These are phyloP conservation scores for Tolypocladium tundrense DNA, from an alignment of 2,329 filamentous ascomycete species.

Conservation along the genomic window DNA sequence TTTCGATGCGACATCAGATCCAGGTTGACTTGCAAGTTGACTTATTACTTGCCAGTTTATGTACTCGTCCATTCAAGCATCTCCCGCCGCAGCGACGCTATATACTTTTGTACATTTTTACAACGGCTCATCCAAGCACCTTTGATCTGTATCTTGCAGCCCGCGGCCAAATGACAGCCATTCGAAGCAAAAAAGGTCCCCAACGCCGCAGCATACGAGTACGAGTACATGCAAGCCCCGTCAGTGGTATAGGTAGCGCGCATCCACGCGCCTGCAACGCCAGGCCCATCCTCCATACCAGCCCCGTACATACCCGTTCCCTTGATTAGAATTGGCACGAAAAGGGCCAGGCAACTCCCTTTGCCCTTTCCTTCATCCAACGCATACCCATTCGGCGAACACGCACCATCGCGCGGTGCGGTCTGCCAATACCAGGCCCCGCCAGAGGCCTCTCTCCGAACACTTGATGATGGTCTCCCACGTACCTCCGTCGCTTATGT, in stretches of 20 bases:
- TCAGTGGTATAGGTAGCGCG: neutral
- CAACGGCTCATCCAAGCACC: neutral
- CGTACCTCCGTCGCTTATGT: constrained; percentile 56
- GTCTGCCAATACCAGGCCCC: constrained; percentile 73
- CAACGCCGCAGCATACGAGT: neutral
- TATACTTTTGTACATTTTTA: neutral
- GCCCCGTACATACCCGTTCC: neutral
- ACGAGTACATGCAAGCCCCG: neutral
- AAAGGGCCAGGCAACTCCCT: neutral
- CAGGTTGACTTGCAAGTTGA: neutral
- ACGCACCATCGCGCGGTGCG: constrained; percentile 81
- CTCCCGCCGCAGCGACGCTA: neutral
- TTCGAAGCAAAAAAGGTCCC: neutral
- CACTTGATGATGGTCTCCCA: constrained; percentile 93
- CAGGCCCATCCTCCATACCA: neutral
- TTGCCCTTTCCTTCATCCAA: constrained; percentile 16
- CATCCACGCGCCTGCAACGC: neutral
- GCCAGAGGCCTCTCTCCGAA: constrained; percentile 71
- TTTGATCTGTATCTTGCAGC: neutral
- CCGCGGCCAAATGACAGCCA: neutral
- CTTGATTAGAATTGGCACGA: neutral
- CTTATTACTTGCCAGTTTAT: neutral
- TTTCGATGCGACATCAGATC: neutral
- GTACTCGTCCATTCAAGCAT: neutral
- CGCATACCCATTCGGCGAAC: constrained; percentile 77